Evolutionary conservation across 2,329 filamentous ascomycete species (phyloP).

Genomic region (Colletotrichum aenigma): DNA sequence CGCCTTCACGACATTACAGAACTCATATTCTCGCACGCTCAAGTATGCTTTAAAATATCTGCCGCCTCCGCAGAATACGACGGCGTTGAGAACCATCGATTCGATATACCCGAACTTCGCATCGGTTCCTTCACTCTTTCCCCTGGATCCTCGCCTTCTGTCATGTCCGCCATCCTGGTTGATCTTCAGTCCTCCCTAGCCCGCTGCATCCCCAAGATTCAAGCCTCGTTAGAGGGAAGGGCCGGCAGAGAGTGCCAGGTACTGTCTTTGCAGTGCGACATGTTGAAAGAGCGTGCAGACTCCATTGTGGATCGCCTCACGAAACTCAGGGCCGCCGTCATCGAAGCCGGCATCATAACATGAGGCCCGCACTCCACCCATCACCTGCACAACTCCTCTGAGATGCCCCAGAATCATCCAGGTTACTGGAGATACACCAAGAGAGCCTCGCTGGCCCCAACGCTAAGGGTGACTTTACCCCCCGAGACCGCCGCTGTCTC

Average conservation of each 20-base stretch:
- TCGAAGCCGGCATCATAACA: background rate
- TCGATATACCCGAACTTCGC: conserved; percentile 43
- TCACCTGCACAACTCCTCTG: background rate
- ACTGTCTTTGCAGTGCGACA: conserved; percentile 30
- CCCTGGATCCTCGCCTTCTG: conserved; percentile 33
- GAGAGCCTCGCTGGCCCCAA: conserved; percentile 21
- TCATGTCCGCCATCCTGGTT: conserved; percentile 34
- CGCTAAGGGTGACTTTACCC: conserved; percentile 11
- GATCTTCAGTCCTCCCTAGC: conserved; percentile 32
- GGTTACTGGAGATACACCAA: background rate
- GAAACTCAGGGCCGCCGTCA: background rate
- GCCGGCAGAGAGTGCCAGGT: conserved; percentile 22
- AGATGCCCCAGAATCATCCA: background rate
- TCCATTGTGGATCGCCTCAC: conserved; percentile 23
- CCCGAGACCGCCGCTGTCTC: background rate
- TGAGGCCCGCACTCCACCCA: background rate
- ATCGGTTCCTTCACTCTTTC: conserved; percentile 43
- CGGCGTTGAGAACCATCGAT: conserved; percentile 29
- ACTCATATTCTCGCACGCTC: conserved; percentile 31
- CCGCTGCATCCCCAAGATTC: background rate
- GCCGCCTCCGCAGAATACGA: conserved; percentile 25
- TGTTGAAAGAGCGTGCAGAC: conserved; percentile 24
- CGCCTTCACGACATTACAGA: conserved; percentile 41
- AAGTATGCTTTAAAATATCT: conserved; percentile 34
- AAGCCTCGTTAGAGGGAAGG: background rate